Conservation (phyloP, 1,284 basidiomycete genomes). For the Stygiomarasmius scandens region DNA sequence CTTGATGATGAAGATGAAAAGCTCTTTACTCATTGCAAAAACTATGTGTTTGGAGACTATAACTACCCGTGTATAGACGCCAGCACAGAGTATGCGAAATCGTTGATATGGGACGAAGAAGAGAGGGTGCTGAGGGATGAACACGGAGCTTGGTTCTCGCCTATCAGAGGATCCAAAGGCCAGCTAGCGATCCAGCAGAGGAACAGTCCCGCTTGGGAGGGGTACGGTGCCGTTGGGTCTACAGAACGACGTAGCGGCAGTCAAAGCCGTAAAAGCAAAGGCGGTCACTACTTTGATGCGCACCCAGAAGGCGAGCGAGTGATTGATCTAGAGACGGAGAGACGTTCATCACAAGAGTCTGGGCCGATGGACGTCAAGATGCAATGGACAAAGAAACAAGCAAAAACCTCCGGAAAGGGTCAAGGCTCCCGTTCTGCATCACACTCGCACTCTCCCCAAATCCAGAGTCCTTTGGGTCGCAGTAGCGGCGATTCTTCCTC, state of each 20-base stretch:
- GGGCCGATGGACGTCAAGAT: slow-evolving; percentile 42
- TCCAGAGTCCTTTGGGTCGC: slow-evolving; percentile 5
- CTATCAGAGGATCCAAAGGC: slow-evolving; percentile 50
- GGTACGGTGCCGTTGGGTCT: slow-evolving; percentile 59
- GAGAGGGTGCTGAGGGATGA: slow-evolving; percentile 70
- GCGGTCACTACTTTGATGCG: slow-evolving; percentile 17
- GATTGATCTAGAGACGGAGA: slow-evolving; percentile 13
- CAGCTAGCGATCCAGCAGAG: slow-evolving; percentile 39
- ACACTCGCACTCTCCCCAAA: slow-evolving; percentile 22
- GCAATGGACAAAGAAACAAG: slow-evolving; percentile 45
- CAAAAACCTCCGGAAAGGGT: background rate
- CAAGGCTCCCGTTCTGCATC: slow-evolving; percentile 15
- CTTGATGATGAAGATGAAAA: slow-evolving; percentile 67
- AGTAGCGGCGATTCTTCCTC: slow-evolving; percentile 14
- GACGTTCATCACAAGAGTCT: background rate
- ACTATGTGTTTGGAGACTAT: slow-evolving; percentile 89
- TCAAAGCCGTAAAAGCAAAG: slow-evolving; percentile 38
- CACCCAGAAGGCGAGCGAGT: slow-evolving; percentile 13
- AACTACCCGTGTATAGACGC: slow-evolving; percentile 90
- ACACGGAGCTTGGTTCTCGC: slow-evolving; percentile 70
- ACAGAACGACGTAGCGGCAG: slow-evolving; percentile 26
- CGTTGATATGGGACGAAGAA: slow-evolving; percentile 71
- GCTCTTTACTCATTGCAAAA: slow-evolving; percentile 70
- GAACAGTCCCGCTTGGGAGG: slow-evolving; percentile 45
- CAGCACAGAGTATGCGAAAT: slow-evolving; percentile 70